Conservation (phyloP, 2,329 filamentous ascomycete genomes). For the Grosmannia serpens region DNA sequence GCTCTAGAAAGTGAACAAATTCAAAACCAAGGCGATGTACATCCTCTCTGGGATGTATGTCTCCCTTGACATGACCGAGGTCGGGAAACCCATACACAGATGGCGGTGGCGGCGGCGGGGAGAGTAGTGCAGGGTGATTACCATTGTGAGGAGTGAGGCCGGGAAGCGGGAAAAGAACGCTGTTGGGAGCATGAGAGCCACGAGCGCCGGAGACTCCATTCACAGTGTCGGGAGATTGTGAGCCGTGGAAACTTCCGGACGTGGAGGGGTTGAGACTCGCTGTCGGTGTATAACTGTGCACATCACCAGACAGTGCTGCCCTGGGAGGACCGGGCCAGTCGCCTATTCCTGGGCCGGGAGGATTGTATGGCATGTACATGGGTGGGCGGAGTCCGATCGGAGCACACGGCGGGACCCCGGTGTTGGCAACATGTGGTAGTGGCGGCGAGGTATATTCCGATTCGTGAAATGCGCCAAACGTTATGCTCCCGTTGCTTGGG, state of each 20-base stretch:
- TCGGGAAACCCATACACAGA: constrained; percentile 2
- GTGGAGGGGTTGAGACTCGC: constrained; percentile 40
- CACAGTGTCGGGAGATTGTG: constrained; percentile 26
- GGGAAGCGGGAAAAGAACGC: constrained; percentile 1
- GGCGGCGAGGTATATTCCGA: constrained; percentile 49
- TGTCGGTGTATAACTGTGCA: constrained; percentile 11
- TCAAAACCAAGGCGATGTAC: constrained; percentile 3
- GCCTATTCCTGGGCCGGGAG: constrained; percentile 3
- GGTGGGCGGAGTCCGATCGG: constrained; percentile 15
- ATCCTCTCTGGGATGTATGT: neutral
- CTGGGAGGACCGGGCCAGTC: constrained; percentile 9
- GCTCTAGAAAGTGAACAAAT: constrained; percentile 8
- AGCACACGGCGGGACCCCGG: constrained; percentile 10
- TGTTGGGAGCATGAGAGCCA: neutral
- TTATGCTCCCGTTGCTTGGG: constrained; percentile 41
- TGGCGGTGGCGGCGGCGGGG: constrained; percentile 4
- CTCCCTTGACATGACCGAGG: neutral
- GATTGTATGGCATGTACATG: constrained; percentile 2
- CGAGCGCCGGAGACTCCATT: neutral
- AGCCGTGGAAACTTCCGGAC: constrained; percentile 50
- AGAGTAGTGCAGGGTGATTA: constrained; percentile 2
- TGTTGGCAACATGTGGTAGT: constrained; percentile 7
- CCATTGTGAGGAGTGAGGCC: constrained; percentile 1
- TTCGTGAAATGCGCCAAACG: constrained; percentile 42
- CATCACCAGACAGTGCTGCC: neutral